phyloP scores from a whole-genome alignment of 176 grass and related monocot species.

The Eleusine coracana region DNA sequence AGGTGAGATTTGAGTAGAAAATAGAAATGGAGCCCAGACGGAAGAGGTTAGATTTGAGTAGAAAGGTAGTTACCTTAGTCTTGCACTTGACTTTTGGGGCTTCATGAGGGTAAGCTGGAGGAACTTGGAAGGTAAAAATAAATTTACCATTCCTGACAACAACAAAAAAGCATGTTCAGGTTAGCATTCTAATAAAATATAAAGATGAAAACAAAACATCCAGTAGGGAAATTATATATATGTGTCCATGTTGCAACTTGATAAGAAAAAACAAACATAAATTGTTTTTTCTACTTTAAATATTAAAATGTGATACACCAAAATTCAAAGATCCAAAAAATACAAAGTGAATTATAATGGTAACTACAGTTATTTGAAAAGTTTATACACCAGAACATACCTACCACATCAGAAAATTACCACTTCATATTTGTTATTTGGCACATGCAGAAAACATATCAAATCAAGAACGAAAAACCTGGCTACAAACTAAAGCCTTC shows the following conservation, averaged over 20 bases:
- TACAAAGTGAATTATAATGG: neutral
- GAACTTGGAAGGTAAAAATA: slow-evolving; percentile 72
- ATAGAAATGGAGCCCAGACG: neutral
- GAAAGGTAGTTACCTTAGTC: slow-evolving; percentile 60
- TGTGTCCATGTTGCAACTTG: neutral
- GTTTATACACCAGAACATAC: neutral
- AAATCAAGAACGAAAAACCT: neutral
- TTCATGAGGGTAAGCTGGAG: slow-evolving; percentile 75
- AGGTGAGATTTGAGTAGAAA: neutral
- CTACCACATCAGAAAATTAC: neutral
- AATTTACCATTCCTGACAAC: slow-evolving; percentile 58
- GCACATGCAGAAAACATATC: neutral
- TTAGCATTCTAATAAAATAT: too few relatives aligned
- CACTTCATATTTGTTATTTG: neutral
- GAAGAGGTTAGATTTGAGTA: neutral
- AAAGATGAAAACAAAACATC: neutral
- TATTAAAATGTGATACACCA: neutral
- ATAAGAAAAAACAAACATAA: neutral
- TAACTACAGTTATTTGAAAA: neutral
- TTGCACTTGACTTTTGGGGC: slow-evolving; percentile 84
- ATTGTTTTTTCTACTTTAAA: neutral
- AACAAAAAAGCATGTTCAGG: too few relatives aligned
- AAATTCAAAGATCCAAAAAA: neutral
- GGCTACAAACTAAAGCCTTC: neutral
- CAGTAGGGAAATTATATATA: neutral